phyloP scores from a whole-genome alignment of 306 rosid genomes.

The Hippophae gyantsensis region DNA sequence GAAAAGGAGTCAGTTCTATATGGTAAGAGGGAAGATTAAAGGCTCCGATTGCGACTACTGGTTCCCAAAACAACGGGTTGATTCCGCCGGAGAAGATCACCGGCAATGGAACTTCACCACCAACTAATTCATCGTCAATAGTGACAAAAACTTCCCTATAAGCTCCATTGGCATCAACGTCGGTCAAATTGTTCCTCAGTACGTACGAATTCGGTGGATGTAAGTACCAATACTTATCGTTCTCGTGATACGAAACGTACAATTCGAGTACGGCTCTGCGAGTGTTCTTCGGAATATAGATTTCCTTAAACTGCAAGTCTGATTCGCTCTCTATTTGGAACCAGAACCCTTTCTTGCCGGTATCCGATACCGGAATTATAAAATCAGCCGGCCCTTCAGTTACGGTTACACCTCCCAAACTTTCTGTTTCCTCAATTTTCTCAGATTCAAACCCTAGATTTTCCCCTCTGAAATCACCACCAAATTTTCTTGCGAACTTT shows the following conservation, averaged over 20 bases:
- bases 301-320: constrained; percentile 14
- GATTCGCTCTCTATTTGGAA: constrained; percentile 44
- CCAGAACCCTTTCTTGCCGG: constrained; percentile 60
- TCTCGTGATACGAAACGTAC: constrained; percentile 65
- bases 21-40: constrained; percentile 65
- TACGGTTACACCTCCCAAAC: neutral
- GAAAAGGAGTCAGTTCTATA: constrained; percentile 60
- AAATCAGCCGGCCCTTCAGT: constrained; percentile 35
- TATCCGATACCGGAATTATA: constrained; percentile 55
- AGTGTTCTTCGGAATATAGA: constrained; percentile 52
- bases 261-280: constrained; percentile 47
- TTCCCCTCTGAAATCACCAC: constrained; percentile 13
- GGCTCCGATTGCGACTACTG: constrained; percentile 74
- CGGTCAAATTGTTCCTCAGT: constrained; percentile 32
- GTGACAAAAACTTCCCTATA: constrained; percentile 57
- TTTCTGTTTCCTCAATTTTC: constrained; percentile 1
- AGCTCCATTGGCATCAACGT: constrained; percentile 65
- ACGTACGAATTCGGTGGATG: constrained; percentile 66
- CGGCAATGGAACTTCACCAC: constrained; percentile 69
- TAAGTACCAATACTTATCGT: constrained; percentile 88
- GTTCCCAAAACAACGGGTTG: constrained; percentile 75
- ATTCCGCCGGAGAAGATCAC: constrained; percentile 77
- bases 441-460: constrained; percentile 4
- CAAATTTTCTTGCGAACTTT: constrained; percentile 6
- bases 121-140: constrained; percentile 51